Percentiles rank a stretch among this genome's conserved stretches.
These are phyloP conservation scores for Tetracladium maxilliforme DNA, from an alignment of 2,329 filamentous ascomycete species.

Conservation along the genomic window DNA sequence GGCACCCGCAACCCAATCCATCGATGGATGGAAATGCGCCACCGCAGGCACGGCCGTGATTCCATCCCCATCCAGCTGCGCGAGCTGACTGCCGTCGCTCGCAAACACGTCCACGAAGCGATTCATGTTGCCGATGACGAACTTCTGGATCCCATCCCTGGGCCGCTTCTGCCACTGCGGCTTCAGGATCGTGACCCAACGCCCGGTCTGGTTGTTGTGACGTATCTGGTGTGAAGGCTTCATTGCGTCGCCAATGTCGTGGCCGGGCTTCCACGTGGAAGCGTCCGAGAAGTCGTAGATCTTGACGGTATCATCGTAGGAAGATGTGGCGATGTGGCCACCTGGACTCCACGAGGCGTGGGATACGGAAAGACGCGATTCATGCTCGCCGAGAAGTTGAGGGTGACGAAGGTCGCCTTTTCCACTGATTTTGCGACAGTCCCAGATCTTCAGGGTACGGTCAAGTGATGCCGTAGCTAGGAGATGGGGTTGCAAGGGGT, in stretches of 20 bases:
- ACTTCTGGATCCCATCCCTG: slow-evolving; percentile 65
- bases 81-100: slow-evolving; percentile 69
- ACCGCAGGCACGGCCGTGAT: slow-evolving; percentile 93
- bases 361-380: slow-evolving; percentile 72
- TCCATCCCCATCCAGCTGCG: slow-evolving; percentile 73
- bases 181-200: slow-evolving; percentile 77
- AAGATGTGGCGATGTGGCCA: slow-evolving; percentile 79
- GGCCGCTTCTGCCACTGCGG: slow-evolving; percentile 81
- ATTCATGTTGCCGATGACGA: slow-evolving; percentile 95
- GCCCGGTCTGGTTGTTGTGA: slow-evolving; percentile 92
- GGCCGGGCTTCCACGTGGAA: slow-evolving; percentile 40
- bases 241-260: slow-evolving; percentile 48
- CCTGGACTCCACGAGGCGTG: slow-evolving; percentile 81
- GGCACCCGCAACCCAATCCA: slow-evolving; percentile 85
- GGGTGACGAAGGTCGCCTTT: slow-evolving; percentile 47
- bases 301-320: slow-evolving; percentile 91
- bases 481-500: slow-evolving; percentile 68
- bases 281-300: slow-evolving; percentile 66
- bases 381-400: slow-evolving; percentile 63
- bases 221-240: slow-evolving; percentile 51
- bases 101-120: slow-evolving; percentile 88
- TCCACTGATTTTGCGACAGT: slow-evolving; percentile 63
- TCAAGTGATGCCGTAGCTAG: slow-evolving; percentile 84
- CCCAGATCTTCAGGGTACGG: slow-evolving; percentile 83
- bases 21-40: slow-evolving; percentile 73